These are phyloP conservation scores for Pseudogymnoascus sp. DNA, from an alignment of 2,329 filamentous ascomycete genomes.

Conservation along the genomic window DNA sequence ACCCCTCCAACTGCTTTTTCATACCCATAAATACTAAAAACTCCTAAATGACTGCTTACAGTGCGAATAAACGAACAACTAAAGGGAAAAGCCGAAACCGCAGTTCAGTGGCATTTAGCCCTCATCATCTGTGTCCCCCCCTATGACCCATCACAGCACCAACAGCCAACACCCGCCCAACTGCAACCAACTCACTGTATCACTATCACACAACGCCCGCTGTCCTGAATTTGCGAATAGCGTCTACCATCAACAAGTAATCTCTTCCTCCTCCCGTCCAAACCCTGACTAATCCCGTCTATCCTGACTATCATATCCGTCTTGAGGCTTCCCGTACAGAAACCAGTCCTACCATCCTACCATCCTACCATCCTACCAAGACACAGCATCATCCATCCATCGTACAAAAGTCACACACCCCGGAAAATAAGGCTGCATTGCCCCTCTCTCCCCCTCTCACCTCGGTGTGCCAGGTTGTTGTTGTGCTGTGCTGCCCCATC, in stretches of 20 bases:
- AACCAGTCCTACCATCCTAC: neutral
- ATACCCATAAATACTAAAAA: too few species aligned
- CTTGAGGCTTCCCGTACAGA: neutral
- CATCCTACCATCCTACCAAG: neutral
- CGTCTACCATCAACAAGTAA: neutral
- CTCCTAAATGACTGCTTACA: neutral
- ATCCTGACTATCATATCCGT: neutral
- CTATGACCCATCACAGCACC: neutral
- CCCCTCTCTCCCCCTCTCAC: neutral
- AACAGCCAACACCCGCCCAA: neutral
- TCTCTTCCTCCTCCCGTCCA: neutral
- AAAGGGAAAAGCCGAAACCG: neutral
- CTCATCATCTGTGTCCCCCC: neutral
- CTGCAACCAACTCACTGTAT: neutral
- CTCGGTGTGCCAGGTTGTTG: neutral
- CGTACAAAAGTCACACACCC: neutral
- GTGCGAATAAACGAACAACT: neutral
- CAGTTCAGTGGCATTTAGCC: neutral
- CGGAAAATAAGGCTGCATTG: slow-evolving; percentile 1
- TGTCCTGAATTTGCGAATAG: neutral
- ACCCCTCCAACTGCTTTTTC: neutral
- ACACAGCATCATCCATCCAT: neutral
- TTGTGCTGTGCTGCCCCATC: neutral
- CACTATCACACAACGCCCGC: neutral
- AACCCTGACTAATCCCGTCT: neutral